A percentile compares a stretch with the other conserved stretches of the same genome.
phyloP scores from a whole-genome alignment of 2,329 filamentous ascomycete species.

The Fusarium acutatum region DNA sequence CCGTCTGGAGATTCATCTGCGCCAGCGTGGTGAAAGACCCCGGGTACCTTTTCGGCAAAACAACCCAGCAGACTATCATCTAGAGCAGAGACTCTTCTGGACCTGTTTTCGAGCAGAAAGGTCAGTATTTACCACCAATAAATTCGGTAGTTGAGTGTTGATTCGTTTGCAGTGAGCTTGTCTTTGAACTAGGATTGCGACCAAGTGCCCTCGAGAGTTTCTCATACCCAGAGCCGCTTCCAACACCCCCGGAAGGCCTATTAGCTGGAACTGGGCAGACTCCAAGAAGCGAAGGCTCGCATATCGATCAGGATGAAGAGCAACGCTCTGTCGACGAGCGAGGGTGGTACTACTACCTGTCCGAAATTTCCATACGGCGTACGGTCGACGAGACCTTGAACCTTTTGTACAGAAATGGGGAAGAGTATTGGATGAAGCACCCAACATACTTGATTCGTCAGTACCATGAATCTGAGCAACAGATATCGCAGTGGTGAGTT shows the following conservation, averaged over 20 bases:
- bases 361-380: conserved; percentile 32
- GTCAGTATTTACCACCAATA: not conserved
- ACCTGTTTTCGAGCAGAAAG: conserved; percentile 35
- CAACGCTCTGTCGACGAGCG: conserved; percentile 4
- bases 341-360: conserved; percentile 35
- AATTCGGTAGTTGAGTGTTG: not conserved
- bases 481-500: conserved; percentile 15
- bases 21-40: not conserved
- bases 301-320: not conserved
- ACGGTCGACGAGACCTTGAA: conserved; percentile 27
- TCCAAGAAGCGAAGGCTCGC: not conserved
- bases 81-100: conserved; percentile 37
- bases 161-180: not conserved
- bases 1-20: conserved; percentile 9
- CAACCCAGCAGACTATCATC: conserved; percentile 3
- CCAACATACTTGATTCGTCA: conserved; percentile 2
- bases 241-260: conserved; percentile 12
- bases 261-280: not conserved
- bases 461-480: conserved; percentile 8
- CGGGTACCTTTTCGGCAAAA: not conserved
- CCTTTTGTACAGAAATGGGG: conserved; percentile 1
- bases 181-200: conserved; percentile 5
- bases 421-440: conserved; percentile 16
- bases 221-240: conserved; percentile 32
- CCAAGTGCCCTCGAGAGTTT: conserved; percentile 25